Conservation (phyloP, 1,139 yeast species). For the Tardiomyces blankii region DNA sequence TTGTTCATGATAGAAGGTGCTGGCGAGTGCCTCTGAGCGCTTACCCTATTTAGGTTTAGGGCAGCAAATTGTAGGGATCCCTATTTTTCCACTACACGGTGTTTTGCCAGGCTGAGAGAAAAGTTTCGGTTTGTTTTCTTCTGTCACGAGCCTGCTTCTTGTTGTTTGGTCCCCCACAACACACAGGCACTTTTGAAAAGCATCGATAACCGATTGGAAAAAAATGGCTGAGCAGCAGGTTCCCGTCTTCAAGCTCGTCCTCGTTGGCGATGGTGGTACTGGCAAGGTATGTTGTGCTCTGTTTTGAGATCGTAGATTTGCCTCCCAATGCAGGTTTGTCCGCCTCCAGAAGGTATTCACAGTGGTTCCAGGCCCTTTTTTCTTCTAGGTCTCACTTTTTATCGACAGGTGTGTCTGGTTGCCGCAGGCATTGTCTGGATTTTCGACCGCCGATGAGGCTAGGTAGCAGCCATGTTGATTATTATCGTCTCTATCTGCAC, state of each 20-base stretch:
- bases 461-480: too few species aligned
- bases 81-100: not conserved
- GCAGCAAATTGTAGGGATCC: not conserved
- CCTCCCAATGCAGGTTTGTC: not conserved
- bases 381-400: too few species aligned
- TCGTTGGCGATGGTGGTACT: slow-evolving; percentile 99
- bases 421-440: too few species aligned
- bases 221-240: slow-evolving; percentile 40
- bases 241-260: slow-evolving; percentile 94
- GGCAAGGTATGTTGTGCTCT: slow-evolving; percentile 52
- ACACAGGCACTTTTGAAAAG: not conserved
- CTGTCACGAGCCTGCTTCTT: not conserved
- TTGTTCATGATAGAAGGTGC: too few species aligned
- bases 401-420: too few species aligned
- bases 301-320: not conserved
- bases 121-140: not conserved
- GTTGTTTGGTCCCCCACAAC: not conserved
- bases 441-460: too few species aligned
- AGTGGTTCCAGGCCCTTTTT: too few species aligned
- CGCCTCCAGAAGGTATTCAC: too few species aligned
- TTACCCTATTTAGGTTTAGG: not conserved
- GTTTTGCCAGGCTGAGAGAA: not conserved
- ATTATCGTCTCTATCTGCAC: too few species aligned
- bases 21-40: too few species aligned
- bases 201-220: not conserved